Percentiles rank a stretch among this genome's conserved stretches.
phyloP scores from a whole-genome alignment of 2,329 filamentous ascomycete genomes.

The Cladosporium sp. region DNA sequence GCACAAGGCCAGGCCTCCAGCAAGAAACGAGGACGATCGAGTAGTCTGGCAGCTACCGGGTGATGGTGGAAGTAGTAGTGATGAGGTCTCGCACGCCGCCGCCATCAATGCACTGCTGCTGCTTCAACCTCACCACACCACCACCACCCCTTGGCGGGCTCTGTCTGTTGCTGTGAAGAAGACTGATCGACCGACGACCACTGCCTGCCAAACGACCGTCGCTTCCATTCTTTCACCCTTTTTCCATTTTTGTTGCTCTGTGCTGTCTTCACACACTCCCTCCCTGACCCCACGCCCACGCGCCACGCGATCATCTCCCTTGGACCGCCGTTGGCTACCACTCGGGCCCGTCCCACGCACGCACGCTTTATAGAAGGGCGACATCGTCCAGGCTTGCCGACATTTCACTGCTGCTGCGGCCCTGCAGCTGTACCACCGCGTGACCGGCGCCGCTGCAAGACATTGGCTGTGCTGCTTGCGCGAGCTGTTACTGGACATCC shows the following conservation, averaged over 20 bases:
- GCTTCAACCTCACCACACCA: conserved; percentile 9
- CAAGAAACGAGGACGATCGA: conserved; percentile 3
- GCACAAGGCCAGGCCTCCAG: neutral
- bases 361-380: neutral
- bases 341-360: conserved; percentile 2
- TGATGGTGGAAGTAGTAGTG: neutral
- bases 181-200: neutral
- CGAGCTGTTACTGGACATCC: conserved; percentile 8
- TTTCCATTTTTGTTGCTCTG: neutral
- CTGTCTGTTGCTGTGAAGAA: conserved; percentile 1
- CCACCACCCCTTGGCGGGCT: conserved; percentile 13
- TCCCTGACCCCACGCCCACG: conserved; percentile 10
- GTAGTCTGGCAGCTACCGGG: neutral
- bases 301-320: conserved; percentile 12
- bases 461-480: conserved; percentile 9
- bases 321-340: conserved; percentile 13
- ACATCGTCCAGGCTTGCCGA: neutral
- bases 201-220: neutral
- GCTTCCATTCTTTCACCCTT: conserved; percentile 3
- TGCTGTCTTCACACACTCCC: neutral
- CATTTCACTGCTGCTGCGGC: conserved; percentile 5
- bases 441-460: conserved; percentile 6
- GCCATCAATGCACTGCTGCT: conserved; percentile 8
- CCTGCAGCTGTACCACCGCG: conserved; percentile 11
- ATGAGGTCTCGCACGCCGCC: conserved; percentile 4